Percentiles rank a stretch among this genome's conserved stretches.
phyloP scores from a whole-genome alignment of 1,139 yeast species.

The Lodderomyces margitis region DNA sequence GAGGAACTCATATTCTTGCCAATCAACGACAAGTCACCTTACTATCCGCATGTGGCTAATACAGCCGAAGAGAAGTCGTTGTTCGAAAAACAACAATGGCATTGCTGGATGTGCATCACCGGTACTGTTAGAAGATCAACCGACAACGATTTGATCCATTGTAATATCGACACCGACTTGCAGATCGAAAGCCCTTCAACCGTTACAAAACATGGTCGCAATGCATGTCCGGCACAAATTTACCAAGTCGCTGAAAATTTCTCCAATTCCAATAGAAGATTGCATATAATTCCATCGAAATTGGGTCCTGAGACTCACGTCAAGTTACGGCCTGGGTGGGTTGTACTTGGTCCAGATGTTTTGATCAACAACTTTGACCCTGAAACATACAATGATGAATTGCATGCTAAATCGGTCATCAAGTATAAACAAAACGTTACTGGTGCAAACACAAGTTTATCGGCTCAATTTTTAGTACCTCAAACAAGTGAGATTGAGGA shows the following conservation, averaged over 20 bases:
- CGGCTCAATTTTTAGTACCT: slow-evolving; percentile 52
- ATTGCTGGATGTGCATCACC: slow-evolving; percentile 96
- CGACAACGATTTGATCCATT: slow-evolving; percentile 82
- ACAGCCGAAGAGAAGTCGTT: slow-evolving; percentile 13
- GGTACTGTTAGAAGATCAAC: slow-evolving; percentile 88
- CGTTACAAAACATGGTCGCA: slow-evolving; percentile 15
- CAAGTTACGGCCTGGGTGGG: slow-evolving; percentile 85
- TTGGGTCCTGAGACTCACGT: slow-evolving; percentile 65
- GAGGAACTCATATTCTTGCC: slow-evolving; percentile 80
- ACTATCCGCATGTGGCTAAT: slow-evolving; percentile 44
- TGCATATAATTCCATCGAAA: slow-evolving; percentile 78
- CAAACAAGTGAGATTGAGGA: slow-evolving; percentile 70
- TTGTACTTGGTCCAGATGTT: slow-evolving; percentile 81
- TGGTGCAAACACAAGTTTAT: slow-evolving; percentile 6
- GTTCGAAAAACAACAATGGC: slow-evolving; percentile 67
- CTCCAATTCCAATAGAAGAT: slow-evolving; percentile 72
- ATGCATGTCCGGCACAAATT: slow-evolving; percentile 67
- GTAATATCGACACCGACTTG: slow-evolving; percentile 88
- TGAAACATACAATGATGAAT: slow-evolving; percentile 30
- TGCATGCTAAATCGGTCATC: slow-evolving; percentile 32
- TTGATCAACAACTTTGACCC: slow-evolving; percentile 64
- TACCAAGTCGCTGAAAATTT: slow-evolving; percentile 90
- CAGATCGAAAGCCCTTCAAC: slow-evolving; percentile 47
- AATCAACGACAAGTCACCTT: slow-evolving; percentile 56
- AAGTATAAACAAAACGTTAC: slow-evolving; percentile 22